phyloP scores from a whole-genome alignment of 192 early-diverging fungal genomes.

The Geranomyces variabilis region DNA sequence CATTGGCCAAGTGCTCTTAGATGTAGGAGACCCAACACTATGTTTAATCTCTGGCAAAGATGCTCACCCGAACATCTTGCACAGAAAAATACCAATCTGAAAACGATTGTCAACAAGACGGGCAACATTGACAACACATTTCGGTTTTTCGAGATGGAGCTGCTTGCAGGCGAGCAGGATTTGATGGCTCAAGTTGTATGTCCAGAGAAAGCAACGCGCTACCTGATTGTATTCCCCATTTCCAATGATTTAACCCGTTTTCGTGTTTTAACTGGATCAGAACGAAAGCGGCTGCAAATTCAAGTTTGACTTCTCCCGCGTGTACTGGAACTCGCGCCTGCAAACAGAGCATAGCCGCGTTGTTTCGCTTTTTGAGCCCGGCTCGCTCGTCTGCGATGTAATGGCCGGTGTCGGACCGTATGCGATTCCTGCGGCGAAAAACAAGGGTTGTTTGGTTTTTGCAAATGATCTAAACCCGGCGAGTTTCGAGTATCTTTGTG shows the following conservation, averaged over 20 bases:
- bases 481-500: conserved; percentile 76
- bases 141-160: conserved; percentile 96
- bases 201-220: neutral
- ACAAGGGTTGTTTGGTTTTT: conserved; percentile 79
- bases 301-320: conserved; percentile 91
- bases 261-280: too few species aligned
- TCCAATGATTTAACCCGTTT: too few species aligned
- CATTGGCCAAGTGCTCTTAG: conserved; percentile 94
- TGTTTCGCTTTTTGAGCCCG: conserved; percentile 71
- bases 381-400: conserved; percentile 86
- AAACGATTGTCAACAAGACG: conserved; percentile 95
- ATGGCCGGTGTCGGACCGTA: conserved; percentile 98
- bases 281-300: conserved; percentile 91
- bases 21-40: conserved; percentile 54
- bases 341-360: conserved; percentile 93
- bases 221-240: too few species aligned
- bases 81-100: conserved; percentile 85
- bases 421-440: conserved; percentile 88
- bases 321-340: conserved; percentile 99
- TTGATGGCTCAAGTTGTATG: conserved; percentile 84
- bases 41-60: neutral
- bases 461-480: conserved; percentile 97
- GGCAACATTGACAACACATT: conserved; percentile 94
- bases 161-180: conserved; percentile 86
- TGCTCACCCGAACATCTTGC: neutral